phyloP scores from a whole-genome alignment of 345 rosid species.

The Ceriops decandra region DNA sequence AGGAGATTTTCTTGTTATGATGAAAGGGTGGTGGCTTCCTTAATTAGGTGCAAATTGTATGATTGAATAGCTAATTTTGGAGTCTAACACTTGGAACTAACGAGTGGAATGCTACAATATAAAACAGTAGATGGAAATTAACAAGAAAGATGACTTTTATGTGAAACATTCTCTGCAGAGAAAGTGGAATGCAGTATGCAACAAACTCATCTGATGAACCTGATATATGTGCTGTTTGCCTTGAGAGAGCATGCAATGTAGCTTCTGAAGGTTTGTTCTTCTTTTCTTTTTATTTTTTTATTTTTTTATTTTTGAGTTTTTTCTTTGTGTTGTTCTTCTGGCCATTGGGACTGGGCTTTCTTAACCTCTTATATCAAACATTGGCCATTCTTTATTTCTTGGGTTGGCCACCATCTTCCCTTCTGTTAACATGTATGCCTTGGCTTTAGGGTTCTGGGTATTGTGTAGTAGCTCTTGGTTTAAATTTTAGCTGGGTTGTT shows the following conservation, averaged over 20 bases:
- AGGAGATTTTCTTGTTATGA: background rate
- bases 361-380: background rate
- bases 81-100: no score
- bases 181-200: constrained; percentile 66
- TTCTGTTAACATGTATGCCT: background rate
- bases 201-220: constrained; percentile 58
- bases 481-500: no score
- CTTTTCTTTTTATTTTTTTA: background rate
- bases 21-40: no score
- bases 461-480: background rate
- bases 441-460: background rate
- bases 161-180: constrained; percentile 42
- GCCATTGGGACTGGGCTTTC: background rate
- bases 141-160: background rate
- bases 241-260: constrained; percentile 80
- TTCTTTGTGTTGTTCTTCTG: background rate
- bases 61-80: no score
- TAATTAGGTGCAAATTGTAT: no score
- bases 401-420: background rate
- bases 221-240: constrained; percentile 91
- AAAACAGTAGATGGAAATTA: no score
- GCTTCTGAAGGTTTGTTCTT: constrained; percentile 82
- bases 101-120: no score
- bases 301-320: background rate
- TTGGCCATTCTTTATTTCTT: background rate